Evolutionary conservation across 768 basidiomycete genomes (phyloP), one percentile per base, ranked within the genome.

Genomic region (Gloeopeniophorella convolvens): DNA sequence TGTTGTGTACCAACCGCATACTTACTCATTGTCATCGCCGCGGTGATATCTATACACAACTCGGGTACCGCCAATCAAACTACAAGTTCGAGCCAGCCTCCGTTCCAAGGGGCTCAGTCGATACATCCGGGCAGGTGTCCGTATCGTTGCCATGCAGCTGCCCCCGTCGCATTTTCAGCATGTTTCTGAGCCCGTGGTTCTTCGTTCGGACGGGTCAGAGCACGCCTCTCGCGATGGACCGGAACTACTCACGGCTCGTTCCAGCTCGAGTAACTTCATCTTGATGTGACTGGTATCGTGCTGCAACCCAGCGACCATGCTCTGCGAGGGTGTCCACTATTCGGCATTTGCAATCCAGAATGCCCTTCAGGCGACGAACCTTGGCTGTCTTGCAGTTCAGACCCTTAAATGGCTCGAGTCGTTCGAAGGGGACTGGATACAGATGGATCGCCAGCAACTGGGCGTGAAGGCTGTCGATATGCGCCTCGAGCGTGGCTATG

Each of bases 361-460:
- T 18, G 31, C 6, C 12, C 15, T 20, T 55, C 23, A 32, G 20
- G 15, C 13, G 13, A 58, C 60, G 37, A 48, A 84, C 85, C 74
- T 85, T 87, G 44, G 82, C 83, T 0, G 83, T 86, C 64, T 82
- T 88, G 20, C 77, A 79, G 60, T 87, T 85, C n/a, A 87, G 70
- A 5, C 85, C 85, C 42, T 73, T 79, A 62, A 80, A 83, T 1
- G 76, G 75, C 21, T 79, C 78, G 20, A 87, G 71, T 34, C 78
- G 72, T 16, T 74, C 70, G 48, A 73, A 71, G 1, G 72, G 68
- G 32, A 86, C 75, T 0, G 82, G 83, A 57, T 71, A 82, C 48
- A 74, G 73, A 2, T 72, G 76, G 33, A 78, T 62, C 30, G 73
- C 67, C 11, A 77, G 63, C 15, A 86, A 60, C 55, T 80, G 79